Evolutionary conservation across 352 stramenopile species (phyloP).

Genomic region (Plasmopara halstedii): DNA sequence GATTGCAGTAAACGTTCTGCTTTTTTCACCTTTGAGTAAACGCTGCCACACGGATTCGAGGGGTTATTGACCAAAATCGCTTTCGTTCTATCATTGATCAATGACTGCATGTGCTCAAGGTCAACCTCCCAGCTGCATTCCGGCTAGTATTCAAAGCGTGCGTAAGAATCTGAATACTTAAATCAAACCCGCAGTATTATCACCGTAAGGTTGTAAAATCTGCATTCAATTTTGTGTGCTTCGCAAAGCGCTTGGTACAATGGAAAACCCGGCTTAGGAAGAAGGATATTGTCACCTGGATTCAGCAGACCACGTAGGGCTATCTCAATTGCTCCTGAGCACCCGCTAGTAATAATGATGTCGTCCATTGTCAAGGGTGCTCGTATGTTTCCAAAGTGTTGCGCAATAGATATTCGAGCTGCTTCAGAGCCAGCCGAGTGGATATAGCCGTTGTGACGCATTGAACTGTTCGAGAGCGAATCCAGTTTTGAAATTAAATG

Average conservation of each 20-base stretch:
- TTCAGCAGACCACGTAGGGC: conserved; percentile 87
- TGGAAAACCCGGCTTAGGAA: conserved; percentile 92
- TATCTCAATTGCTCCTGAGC: conserved; percentile 91
- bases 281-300: conserved; percentile 87
- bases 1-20: no score
- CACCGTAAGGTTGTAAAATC: conserved; percentile 86
- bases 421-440: conserved; percentile 84
- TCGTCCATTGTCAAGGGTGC: conserved; percentile 81
- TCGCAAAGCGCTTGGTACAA: conserved; percentile 94
- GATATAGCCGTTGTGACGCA: conserved; percentile 90
- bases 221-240: conserved; percentile 86
- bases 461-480: conserved; percentile 27
- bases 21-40: conserved; percentile 79
- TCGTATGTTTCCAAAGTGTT: conserved; percentile 51
- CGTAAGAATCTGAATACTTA: not conserved
- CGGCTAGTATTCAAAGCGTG: conserved; percentile 26
- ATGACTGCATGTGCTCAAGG: conserved; percentile 84
- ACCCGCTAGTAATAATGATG: conserved; percentile 91
- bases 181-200: not conserved
- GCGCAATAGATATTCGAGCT: conserved; percentile 86
- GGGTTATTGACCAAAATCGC: conserved; percentile 95
- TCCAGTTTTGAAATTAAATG: not conserved
- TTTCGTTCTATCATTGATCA: conserved; percentile 81
- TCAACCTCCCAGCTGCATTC: conserved; percentile 91
- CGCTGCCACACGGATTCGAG: conserved; percentile 91